Conservation (phyloP, 352 stramenopile species). For the Pythium angustatum region DNA sequence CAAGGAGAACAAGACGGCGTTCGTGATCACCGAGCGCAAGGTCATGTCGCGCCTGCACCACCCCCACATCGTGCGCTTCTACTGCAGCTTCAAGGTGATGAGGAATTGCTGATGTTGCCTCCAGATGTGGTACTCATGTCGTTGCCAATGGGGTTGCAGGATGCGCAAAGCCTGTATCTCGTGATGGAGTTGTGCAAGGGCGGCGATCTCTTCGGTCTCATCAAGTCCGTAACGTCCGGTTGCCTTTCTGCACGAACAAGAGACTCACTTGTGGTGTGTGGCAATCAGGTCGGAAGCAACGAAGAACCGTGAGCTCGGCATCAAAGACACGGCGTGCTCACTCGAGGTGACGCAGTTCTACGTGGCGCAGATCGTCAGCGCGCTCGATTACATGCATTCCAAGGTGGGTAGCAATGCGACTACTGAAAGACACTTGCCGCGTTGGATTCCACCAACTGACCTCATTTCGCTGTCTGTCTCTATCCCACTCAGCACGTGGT, state of each 20-base stretch:
- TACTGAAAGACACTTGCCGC: conserved; percentile 1
- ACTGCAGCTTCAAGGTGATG: conserved; percentile 84
- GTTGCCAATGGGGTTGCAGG: conserved; percentile 34
- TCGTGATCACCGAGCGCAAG: conserved; percentile 90
- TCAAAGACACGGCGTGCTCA: conserved; percentile 65
- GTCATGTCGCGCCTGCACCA: conserved; percentile 88
- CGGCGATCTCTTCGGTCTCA: conserved; percentile 78
- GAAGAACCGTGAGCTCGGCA: conserved; percentile 52
- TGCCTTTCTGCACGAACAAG: too few relatives aligned
- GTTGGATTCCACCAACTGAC: conserved; percentile 4
- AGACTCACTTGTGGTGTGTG: conserved; percentile 5
- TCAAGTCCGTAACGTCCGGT: conserved; percentile 76
- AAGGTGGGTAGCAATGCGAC: conserved; percentile 43
- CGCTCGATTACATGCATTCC: conserved; percentile 94
- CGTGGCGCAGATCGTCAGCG: conserved; percentile 91
- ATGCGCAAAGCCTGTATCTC: conserved; percentile 87
- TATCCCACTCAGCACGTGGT: conserved; percentile 84
- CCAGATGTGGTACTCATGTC: conserved; percentile 1
- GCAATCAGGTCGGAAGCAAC: conserved; percentile 28
- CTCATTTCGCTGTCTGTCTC: too few relatives aligned
- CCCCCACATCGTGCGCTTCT: conserved; percentile 89
- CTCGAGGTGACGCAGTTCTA: conserved; percentile 89
- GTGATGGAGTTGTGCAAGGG: conserved; percentile 86
- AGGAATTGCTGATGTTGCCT: too few relatives aligned
- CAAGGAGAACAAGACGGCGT: conserved; percentile 91